Conservation (phyloP, 148 eudicot genomes). For the Pharnaceum exiguum region DNA sequence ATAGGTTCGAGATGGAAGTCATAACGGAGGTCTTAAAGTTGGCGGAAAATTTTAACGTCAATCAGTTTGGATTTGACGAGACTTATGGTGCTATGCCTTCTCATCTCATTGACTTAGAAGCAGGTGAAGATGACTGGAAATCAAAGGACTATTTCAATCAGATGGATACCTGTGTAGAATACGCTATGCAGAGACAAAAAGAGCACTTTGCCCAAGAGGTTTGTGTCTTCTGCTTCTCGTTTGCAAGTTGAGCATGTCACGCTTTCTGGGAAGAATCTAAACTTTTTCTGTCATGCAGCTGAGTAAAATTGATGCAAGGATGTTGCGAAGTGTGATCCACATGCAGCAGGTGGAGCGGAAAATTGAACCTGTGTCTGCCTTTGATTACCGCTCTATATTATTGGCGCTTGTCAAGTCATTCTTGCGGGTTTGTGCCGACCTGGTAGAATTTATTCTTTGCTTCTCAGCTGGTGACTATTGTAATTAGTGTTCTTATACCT, state of each 20-base stretch:
- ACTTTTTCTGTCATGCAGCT: conserved; percentile 56
- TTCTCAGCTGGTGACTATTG: background rate
- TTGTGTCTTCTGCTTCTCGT: conserved; percentile 24
- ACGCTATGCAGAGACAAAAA: conserved; percentile 67
- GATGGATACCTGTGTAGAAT: conserved; percentile 64
- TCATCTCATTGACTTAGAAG: conserved; percentile 65
- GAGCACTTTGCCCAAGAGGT: conserved; percentile 74
- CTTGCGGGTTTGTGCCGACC: conserved; percentile 58
- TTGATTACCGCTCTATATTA: conserved; percentile 62
- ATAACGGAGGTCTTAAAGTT: conserved; percentile 67
- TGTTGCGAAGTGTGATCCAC: conserved; percentile 50
- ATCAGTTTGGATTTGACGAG: conserved; percentile 70
- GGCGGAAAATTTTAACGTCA: conserved; percentile 54
- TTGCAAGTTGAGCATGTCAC: background rate
- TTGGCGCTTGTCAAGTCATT: conserved; percentile 74
- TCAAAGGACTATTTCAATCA: conserved; percentile 61
- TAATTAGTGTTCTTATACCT: background rate
- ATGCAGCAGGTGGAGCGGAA: conserved; percentile 77
- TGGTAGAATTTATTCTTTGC: background rate
- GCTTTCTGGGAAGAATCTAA: conserved; percentile 24
- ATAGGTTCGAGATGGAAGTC: conserved; percentile 69
- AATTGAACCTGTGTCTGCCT: conserved; percentile 54
- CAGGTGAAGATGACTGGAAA: conserved; percentile 80
- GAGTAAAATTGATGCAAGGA: conserved; percentile 76
- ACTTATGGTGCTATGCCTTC: conserved; percentile 45